phyloP scores from a whole-genome alignment of 2,329 filamentous ascomycete species.

The Verticillium longisporum region DNA sequence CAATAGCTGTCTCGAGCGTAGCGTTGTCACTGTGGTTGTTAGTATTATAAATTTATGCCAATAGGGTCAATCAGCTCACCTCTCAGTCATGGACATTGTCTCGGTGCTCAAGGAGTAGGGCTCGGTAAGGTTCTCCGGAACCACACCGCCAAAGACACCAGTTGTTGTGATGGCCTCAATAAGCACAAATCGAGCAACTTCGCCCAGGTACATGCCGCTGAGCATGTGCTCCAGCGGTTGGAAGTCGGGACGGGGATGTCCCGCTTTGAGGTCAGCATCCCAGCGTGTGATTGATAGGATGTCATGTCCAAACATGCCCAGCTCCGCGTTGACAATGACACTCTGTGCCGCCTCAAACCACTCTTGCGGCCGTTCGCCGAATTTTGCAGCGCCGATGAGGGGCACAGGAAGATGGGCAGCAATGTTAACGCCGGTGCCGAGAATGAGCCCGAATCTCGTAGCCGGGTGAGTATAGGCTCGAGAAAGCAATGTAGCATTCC shows the following conservation, averaged over 20 bases:
- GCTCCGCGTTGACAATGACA: conserved; percentile 61
- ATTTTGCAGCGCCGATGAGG: conserved; percentile 48
- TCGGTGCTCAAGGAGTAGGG: conserved; percentile 56
- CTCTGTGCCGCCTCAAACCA: conserved; percentile 55
- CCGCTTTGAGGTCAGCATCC: conserved; percentile 48
- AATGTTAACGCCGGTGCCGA: conserved; percentile 62
- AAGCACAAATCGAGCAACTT: conserved; percentile 52
- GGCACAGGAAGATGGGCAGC: conserved; percentile 56
- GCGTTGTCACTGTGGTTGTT: neutral
- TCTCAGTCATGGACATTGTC: conserved; percentile 49
- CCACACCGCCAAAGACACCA: conserved; percentile 47
- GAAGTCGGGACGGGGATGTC: conserved; percentile 50
- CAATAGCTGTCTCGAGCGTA: conserved; percentile 33
- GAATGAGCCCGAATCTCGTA: conserved; percentile 57
- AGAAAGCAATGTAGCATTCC: conserved; percentile 58
- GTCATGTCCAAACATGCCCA: conserved; percentile 58
- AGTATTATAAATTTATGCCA: neutral
- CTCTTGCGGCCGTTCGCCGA: conserved; percentile 42
- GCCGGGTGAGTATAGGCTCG: conserved; percentile 52
- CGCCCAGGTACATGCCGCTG: conserved; percentile 60
- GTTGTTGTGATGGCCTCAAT: conserved; percentile 51
- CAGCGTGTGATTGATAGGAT: conserved; percentile 55
- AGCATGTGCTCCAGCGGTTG: conserved; percentile 58
- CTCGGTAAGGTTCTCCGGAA: conserved; percentile 44
- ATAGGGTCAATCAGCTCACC: conserved; percentile 31